phyloP scores from a whole-genome alignment of 1,284 basidiomycete species.

The Phylloboletellus chloephorus region DNA sequence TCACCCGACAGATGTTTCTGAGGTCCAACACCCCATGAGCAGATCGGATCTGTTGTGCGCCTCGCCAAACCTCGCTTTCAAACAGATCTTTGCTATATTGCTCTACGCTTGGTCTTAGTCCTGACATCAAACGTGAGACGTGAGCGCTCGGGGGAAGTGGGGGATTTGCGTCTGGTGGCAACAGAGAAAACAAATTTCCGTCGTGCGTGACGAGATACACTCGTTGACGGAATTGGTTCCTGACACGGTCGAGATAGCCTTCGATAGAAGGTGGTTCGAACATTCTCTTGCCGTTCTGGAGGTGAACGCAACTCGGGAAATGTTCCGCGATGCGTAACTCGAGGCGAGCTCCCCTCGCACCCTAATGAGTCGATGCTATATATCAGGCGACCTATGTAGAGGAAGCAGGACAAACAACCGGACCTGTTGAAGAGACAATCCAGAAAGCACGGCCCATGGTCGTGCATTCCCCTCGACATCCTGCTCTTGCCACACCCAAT shows the following conservation, averaged over 20 bases:
- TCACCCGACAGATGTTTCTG: constrained; percentile 56
- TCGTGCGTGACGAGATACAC: constrained; percentile 73
- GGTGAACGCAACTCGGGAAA: constrained; percentile 48
- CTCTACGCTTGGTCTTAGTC: constrained; percentile 18
- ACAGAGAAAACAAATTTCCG: constrained; percentile 63
- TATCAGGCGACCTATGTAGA: constrained; percentile 10
- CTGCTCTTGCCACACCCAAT: constrained; percentile 74
- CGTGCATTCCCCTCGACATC: constrained; percentile 61
- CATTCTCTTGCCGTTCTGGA: constrained; percentile 50
- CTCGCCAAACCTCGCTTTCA: constrained; percentile 54
- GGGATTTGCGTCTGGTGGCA: constrained; percentile 52
- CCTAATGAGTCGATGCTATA: constrained; percentile 32
- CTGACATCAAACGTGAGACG: constrained; percentile 28
- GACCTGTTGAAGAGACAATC: constrained; percentile 66
- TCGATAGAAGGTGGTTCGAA: constrained; percentile 73
- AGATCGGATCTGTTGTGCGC: constrained; percentile 59
- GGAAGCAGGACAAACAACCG: background rate
- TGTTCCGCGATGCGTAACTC: constrained; percentile 73
- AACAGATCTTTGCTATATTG: constrained; percentile 38
- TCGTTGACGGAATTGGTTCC: constrained; percentile 50
- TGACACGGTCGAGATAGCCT: constrained; percentile 74
- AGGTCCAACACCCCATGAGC: constrained; percentile 68
- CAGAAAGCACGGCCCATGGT: constrained; percentile 69
- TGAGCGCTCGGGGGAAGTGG: constrained; percentile 61
- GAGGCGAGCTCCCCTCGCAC: constrained; percentile 49